Conservation (phyloP, 306 rosid genomes). For the Sphenostylis stenocarpa region DNA sequence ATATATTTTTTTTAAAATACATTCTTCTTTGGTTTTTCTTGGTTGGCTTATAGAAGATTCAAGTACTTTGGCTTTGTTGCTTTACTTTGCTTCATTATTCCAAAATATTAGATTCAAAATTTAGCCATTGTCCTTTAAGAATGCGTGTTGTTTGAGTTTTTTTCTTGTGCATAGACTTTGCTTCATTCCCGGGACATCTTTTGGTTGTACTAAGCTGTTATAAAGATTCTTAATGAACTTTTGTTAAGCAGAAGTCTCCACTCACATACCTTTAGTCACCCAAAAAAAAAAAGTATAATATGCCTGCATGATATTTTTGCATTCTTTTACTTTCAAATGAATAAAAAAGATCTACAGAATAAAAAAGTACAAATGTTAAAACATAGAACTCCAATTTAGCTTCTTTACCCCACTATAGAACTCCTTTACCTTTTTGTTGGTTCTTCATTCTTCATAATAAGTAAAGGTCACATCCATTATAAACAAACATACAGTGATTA, state of each 20-base stretch:
- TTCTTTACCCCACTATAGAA: conserved; percentile 32
- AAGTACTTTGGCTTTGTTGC: background rate
- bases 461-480: conserved; percentile 6
- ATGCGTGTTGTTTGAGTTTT: conserved; percentile 25
- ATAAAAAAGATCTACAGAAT: conserved; percentile 19
- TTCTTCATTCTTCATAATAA: conserved; percentile 6
- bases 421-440: conserved; percentile 31
- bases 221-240: conserved; percentile 49
- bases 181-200: conserved; percentile 44
- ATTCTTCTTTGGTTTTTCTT: background rate
- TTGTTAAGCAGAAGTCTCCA: conserved; percentile 65
- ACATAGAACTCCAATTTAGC: conserved; percentile 18
- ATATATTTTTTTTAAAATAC: background rate
- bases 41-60: background rate
- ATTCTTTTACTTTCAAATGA: conserved; percentile 22
- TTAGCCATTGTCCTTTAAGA: conserved; percentile 25
- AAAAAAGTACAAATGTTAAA: background rate
- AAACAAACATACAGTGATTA: background rate
- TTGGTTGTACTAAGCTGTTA: conserved; percentile 43
- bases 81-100: conserved; percentile 16
- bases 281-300: conserved; percentile 20
- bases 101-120: conserved; percentile 30
- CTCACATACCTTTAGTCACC: conserved; percentile 37
- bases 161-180: conserved; percentile 32
- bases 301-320: conserved; percentile 32